Conservation (phyloP, 2,329 filamentous ascomycete species). For the Pseudophaeomoniella oleicola region DNA sequence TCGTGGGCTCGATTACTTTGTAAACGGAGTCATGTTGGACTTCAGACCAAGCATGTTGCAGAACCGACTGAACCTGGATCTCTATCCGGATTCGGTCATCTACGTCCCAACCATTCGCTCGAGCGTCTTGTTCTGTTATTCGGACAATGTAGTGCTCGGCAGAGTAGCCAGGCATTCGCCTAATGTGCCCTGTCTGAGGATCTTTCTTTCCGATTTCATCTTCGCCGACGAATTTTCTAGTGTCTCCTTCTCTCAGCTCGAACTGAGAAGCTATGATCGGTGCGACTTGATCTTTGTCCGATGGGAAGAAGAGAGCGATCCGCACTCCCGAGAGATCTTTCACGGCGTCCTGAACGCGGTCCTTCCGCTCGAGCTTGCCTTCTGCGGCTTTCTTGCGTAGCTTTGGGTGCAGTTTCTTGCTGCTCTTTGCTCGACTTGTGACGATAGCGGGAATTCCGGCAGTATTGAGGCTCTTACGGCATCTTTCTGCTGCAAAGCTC, state of each 20-base stretch:
- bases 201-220: background rate
- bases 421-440: background rate
- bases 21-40: conserved; percentile 16
- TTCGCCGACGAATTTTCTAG: background rate
- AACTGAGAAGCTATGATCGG: background rate
- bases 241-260: background rate
- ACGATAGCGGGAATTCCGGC: background rate
- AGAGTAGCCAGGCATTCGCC: background rate
- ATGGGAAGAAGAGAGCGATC: conserved; percentile 5
- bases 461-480: background rate
- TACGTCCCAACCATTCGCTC: background rate
- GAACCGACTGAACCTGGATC: conserved; percentile 16
- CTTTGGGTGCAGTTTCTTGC: background rate
- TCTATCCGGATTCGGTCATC: conserved; percentile 8
- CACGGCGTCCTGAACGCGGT: conserved; percentile 5
- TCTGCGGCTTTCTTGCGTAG: background rate
- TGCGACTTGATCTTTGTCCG: conserved; percentile 1
- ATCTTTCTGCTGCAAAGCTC: background rate
- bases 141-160: background rate
- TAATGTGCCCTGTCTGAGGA: background rate
- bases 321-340: conserved; percentile 7
- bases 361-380: background rate
- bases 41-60: conserved; percentile 16
- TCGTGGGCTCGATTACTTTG: too few species aligned
- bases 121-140: background rate